These are phyloP conservation scores for Rhynchospora breviuscula DNA, from an alignment of 176 grass and related monocot species.

Conservation along the genomic window DNA sequence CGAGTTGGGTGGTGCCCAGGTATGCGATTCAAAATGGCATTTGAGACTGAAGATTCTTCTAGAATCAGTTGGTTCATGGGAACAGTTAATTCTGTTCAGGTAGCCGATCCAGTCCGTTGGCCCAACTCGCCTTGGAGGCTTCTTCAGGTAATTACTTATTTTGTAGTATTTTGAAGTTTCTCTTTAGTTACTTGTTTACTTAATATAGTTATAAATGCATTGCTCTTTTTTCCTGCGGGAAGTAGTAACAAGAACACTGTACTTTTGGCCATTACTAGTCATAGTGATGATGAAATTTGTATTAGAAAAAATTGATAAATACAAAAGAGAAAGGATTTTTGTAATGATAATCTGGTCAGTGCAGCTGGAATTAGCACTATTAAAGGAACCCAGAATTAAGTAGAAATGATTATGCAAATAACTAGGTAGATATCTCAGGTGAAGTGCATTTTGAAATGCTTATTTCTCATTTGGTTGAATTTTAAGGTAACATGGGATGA, in stretches of 20 bases:
- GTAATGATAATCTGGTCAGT: background rate
- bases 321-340: background rate
- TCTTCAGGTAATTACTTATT: conserved; percentile 50
- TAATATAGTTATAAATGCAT: background rate
- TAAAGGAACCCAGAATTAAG: too few species aligned
- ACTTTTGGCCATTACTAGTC: background rate
- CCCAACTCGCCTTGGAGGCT: conserved; percentile 70
- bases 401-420: background rate
- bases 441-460: background rate
- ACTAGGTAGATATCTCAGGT: background rate
- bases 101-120: conserved; percentile 54
- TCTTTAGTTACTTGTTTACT: background rate
- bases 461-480: background rate
- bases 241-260: background rate
- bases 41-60: conserved; percentile 90
- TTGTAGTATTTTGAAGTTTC: background rate
- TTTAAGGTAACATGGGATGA: conserved; percentile 89
- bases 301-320: background rate
- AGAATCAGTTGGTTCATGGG: conserved; percentile 99
- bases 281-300: background rate
- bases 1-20: conserved; percentile 54
- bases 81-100: conserved; percentile 46
- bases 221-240: background rate
- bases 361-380: background rate
- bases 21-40: conserved; percentile 94